phyloP scores from a whole-genome alignment of 371 early-diverging fungal genomes.

The Mucor mucedo region DNA sequence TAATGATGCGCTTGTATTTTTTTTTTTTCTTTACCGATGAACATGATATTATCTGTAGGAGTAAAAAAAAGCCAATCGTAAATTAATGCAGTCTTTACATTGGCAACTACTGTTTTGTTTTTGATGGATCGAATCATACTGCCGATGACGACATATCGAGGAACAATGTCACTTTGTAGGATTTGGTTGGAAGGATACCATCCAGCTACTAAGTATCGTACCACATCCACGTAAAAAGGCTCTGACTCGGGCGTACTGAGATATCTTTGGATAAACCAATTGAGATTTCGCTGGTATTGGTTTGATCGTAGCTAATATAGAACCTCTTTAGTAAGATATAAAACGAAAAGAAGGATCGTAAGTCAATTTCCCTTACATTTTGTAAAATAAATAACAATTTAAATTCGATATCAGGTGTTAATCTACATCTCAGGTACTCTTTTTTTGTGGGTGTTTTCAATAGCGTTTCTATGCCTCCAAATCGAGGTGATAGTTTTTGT shows the following conservation, averaged over 20 bases:
- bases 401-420: conserved; percentile 78
- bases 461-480: conserved; percentile 52
- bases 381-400: conserved; percentile 74
- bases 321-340: no score
- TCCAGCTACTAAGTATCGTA: conserved; percentile 79
- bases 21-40: conserved; percentile 55
- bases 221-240: conserved; percentile 67
- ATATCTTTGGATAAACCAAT: conserved; percentile 73
- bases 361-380: conserved; percentile 41
- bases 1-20: neutral
- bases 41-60: conserved; percentile 75
- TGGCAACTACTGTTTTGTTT: conserved; percentile 62
- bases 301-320: conserved; percentile 48
- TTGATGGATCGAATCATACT: conserved; percentile 65
- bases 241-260: conserved; percentile 67
- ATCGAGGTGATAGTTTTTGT: conserved; percentile 57
- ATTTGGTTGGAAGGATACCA: conserved; percentile 82
- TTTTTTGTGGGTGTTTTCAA: conserved; percentile 68
- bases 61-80: conserved; percentile 85
- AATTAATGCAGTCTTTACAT: conserved; percentile 73
- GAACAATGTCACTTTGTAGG: conserved; percentile 75
- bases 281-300: conserved; percentile 62
- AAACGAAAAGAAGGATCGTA: no score
- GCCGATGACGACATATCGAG: conserved; percentile 77
- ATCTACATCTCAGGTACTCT: conserved; percentile 61